phyloP scores from a whole-genome alignment of 805 yeast genomes.

The Wickerhamiella qilinensis region DNA sequence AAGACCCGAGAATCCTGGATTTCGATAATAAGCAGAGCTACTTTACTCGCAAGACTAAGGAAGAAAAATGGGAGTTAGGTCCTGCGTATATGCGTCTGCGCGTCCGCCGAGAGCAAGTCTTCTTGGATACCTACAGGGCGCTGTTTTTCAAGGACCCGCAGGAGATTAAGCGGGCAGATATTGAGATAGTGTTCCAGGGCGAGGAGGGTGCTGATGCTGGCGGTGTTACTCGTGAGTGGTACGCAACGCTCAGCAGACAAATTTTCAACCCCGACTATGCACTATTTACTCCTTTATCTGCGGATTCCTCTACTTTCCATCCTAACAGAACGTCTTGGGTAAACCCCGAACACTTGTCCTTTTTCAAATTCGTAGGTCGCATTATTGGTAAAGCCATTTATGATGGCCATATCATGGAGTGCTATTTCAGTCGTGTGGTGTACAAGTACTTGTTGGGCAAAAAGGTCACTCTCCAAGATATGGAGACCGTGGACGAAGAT shows the following conservation, averaged over 20 bases:
- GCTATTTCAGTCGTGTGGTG: slow-evolving; percentile 90
- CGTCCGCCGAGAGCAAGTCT: slow-evolving; percentile 79
- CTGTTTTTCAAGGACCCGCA: slow-evolving; percentile 62
- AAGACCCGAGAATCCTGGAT: slow-evolving; percentile 77
- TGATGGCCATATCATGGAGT: slow-evolving; percentile 74
- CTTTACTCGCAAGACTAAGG: slow-evolving; percentile 49
- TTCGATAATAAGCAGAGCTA: slow-evolving; percentile 86
- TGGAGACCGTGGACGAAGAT: slow-evolving; percentile 85
- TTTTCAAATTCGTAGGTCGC: slow-evolving; percentile 87
- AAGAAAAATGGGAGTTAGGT: slow-evolving; percentile 14
- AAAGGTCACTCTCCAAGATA: slow-evolving; percentile 72
- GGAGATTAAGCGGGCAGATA: slow-evolving; percentile 30
- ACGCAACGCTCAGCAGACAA: slow-evolving; percentile 80
- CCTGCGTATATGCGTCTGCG: slow-evolving; percentile 40
- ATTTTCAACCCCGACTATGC: slow-evolving; percentile 96
- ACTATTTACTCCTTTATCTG: slow-evolving; percentile 73
- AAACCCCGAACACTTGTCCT: slow-evolving; percentile 83
- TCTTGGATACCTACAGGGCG: slow-evolving; percentile 75
- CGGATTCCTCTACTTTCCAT: slow-evolving; percentile 87
- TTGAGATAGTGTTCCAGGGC: slow-evolving; percentile 74
- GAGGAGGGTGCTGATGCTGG: slow-evolving; percentile 98
- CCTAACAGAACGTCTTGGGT: slow-evolving; percentile 87
- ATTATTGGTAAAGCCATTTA: slow-evolving; percentile 86
- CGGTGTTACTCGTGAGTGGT: slow-evolving; percentile 96
- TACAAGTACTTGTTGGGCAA: slow-evolving; percentile 73